phyloP scores from a whole-genome alignment of 345 rosid species.

The Kernera saxatilis region DNA sequence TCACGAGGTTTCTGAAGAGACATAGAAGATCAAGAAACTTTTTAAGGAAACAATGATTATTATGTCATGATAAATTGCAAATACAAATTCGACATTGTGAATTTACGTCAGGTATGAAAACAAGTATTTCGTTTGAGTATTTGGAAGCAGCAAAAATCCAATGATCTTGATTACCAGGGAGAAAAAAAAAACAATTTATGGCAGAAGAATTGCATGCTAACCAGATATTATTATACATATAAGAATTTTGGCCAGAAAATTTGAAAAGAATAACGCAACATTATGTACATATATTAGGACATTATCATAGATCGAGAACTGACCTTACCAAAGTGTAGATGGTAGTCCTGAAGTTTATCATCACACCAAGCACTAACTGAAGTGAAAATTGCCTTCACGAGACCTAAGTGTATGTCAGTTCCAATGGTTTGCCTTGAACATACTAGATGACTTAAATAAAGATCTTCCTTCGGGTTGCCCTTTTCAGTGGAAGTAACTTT shows the following conservation, averaged over 20 bases:
- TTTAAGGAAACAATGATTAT: neutral
- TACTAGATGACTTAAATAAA: conserved; percentile 46
- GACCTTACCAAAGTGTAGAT: conserved; percentile 78
- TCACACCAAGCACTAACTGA: conserved; percentile 78
- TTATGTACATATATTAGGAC: neutral
- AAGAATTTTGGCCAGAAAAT: neutral
- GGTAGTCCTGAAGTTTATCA: conserved; percentile 70
- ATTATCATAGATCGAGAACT: conserved; percentile 22
- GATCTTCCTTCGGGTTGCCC: conserved; percentile 46
- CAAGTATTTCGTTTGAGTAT: neutral
- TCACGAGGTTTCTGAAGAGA: conserved; percentile 54
- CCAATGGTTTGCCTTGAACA: conserved; percentile 51
- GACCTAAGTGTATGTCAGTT: conserved; percentile 35
- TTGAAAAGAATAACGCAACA: neutral
- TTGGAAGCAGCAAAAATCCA: neutral
- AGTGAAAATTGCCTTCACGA: conserved; percentile 50
- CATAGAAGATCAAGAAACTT: neutral
- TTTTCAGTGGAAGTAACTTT: conserved; percentile 42
- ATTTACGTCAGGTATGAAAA: neutral
- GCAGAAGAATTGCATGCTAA: conserved; percentile 2
- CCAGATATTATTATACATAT: neutral
- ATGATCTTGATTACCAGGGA: neutral
- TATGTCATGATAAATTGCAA: neutral
- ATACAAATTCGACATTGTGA: neutral
- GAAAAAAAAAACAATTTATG: neutral